Evolutionary conservation across 345 rosid genomes (phyloP), one percentile per base, ranked within the genome.

Genomic region (Physaria fendleri): DNA sequence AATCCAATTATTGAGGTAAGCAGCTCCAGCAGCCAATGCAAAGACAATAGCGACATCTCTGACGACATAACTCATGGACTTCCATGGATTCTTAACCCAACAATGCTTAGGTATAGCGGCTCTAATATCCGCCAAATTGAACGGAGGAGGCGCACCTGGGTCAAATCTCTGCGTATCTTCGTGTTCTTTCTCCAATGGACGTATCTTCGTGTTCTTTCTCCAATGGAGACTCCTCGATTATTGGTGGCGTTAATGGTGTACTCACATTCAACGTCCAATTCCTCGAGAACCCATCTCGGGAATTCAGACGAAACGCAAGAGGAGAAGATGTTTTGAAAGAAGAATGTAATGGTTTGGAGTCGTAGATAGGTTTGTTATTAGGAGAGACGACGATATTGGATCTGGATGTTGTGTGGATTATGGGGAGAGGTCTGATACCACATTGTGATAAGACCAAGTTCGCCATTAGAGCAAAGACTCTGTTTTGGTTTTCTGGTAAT

Each of bases 91-190:
- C 81, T 82, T 90, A 44, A 87, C 82, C 97, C 97, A 90, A 43
- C 97, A 87, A 75, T 87, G 97, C 68, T 82, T 81, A 8, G 95
- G 97, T 71, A 90, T 90, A 18, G 93, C 88, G 6, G 85, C 87
- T 72, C 83, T 76, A 43, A 90, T 72, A 54, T 87, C 95, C 10
- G 88, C 79, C 56, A 90, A 57, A 33, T 65, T 77, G 73, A 90
- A 90, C 5, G 95, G 95, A 28, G 95, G 95, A 15, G 83, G 80
- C 0, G 84, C 77, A 41, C 77, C 59, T 14, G 86, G 75, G 47
- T 71, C 71, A 33, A 83, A 82, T 42, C 64, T 49, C 54, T 57
- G 45, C 37, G 45, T 60, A 2, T 33, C 66, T 21, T 75, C 74
- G 4, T 67, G 68, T n/a, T n/a, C n/a, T n/a, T n/a, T n/a, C n/a